A percentile compares a stretch with the other conserved stretches of the same genome.
phyloP scores from a whole-genome alignment of 2,329 filamentous ascomycete genomes.

The Neopestalotiopsis sp. region DNA sequence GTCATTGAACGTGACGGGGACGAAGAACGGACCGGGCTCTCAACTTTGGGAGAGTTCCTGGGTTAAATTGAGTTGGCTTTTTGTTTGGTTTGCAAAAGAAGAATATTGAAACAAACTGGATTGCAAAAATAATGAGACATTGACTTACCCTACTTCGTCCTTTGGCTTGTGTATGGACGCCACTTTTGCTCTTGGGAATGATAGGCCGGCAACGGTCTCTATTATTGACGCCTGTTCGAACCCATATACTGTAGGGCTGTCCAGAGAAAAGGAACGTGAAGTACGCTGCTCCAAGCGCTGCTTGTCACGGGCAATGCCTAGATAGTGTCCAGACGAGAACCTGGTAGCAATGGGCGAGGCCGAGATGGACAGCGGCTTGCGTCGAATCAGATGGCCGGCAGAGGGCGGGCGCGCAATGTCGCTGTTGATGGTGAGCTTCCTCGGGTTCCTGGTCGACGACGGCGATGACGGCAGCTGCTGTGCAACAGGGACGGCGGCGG shows the following conservation, averaged over 20 bases:
- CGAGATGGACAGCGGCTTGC: conserved; percentile 64
- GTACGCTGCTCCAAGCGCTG: conserved; percentile 58
- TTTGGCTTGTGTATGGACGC: not conserved
- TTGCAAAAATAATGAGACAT: conserved; percentile 34
- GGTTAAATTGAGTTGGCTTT: conserved; percentile 24
- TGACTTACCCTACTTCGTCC: conserved; percentile 34
- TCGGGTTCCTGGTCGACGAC: conserved; percentile 33
- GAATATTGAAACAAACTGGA: conserved; percentile 22
- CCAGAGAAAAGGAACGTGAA: conserved; percentile 58
- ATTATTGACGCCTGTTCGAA: conserved; percentile 44
- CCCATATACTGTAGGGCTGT: conserved; percentile 68
- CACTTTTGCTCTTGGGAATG: conserved; percentile 18
- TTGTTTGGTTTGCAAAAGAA: not conserved
- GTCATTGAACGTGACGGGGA: conserved; percentile 24
- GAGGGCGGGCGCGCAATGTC: conserved; percentile 26
- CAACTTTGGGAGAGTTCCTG: conserved; percentile 30
- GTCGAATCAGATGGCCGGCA: conserved; percentile 49
- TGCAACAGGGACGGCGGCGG: conserved; percentile 21
- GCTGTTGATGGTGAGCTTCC: conserved; percentile 34
- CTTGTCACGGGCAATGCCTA: conserved; percentile 43
- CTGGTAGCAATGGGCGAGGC: conserved; percentile 56
- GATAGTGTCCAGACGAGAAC: conserved; percentile 48
- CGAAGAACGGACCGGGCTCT: conserved; percentile 19
- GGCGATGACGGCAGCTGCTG: too few relatives aligned
- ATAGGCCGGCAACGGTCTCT: conserved; percentile 17